These are phyloP conservation scores for Saprolegnia diclina DNA, from an alignment of 352 stramenopile species.

Conservation along the genomic window DNA sequence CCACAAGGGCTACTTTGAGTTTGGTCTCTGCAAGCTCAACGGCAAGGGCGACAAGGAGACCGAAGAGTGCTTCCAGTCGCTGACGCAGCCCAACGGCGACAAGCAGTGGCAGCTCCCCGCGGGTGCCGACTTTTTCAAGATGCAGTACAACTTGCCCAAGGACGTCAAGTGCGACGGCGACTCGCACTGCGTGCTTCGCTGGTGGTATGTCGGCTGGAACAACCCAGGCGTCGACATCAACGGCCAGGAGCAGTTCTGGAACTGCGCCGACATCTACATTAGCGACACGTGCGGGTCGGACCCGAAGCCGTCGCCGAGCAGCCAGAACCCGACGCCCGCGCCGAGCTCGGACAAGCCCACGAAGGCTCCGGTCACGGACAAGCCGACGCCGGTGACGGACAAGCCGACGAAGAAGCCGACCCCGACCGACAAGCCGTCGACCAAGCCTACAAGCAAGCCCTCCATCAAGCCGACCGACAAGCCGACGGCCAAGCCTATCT, in stretches of 20 bases:
- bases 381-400: background rate
- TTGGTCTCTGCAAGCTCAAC: no score
- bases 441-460: no score
- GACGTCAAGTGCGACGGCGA: constrained; percentile 25
- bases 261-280: constrained; percentile 29
- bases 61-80: no score
- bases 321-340: background rate
- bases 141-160: constrained; percentile 20
- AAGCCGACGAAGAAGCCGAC: background rate
- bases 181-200: constrained; percentile 29
- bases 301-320: background rate
- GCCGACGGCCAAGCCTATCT: no score
- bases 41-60: no score
- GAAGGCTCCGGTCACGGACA: background rate
- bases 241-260: no score
- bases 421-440: background rate
- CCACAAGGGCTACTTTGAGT: no score
- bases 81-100: no score
- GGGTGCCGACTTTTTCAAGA: constrained; percentile 12
- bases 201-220: constrained; percentile 27
- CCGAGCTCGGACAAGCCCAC: background rate
- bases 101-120: constrained; percentile 32
- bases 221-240: background rate
- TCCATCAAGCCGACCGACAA: no score
- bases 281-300: constrained; percentile 1